Evolutionary conservation across 352 stramenopile species (phyloP).

Genomic region (Saprolegnia parasitica): DNA sequence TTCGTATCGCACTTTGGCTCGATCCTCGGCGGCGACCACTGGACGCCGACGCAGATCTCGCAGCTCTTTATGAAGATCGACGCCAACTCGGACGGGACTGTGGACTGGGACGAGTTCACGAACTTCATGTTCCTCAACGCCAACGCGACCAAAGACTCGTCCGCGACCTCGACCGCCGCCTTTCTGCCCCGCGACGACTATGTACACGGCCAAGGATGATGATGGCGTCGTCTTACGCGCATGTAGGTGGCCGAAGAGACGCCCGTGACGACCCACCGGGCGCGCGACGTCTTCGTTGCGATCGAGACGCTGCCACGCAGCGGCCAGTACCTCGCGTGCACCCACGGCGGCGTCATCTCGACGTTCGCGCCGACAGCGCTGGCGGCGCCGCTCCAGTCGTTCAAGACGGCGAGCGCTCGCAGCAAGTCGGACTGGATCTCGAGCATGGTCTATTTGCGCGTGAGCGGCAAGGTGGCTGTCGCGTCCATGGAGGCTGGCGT

Average conservation of each 20-base stretch:
- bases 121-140: conserved; percentile 46
- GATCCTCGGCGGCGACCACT: conserved; percentile 30
- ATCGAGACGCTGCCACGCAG: not conserved
- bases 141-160: conserved; percentile 1
- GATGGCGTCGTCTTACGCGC: too few species aligned
- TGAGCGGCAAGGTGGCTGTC: conserved; percentile 43
- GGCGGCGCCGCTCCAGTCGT: not conserved
- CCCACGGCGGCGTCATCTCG: conserved; percentile 6
- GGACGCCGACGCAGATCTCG: conserved; percentile 30
- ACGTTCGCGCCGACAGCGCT: not conserved
- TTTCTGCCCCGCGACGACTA: conserved; percentile 22
- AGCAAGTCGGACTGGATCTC: conserved; percentile 23
- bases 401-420: conserved; percentile 6
- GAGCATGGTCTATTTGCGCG: conserved; percentile 23
- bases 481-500: conserved; percentile 74
- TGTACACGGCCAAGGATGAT: not conserved
- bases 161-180: conserved; percentile 6
- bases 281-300: conserved; percentile 13
- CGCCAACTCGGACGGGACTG: conserved; percentile 77
- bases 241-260: not conserved
- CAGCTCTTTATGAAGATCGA: conserved; percentile 82
- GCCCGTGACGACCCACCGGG: not conserved
- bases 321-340: conserved; percentile 7
- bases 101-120: conserved; percentile 88
- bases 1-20: conserved; percentile 32